Evolutionary conservation across 2,329 filamentous ascomycete species (phyloP), one percentile per base, ranked within the genome.

Genomic region (Colletotrichum limetticola): DNA sequence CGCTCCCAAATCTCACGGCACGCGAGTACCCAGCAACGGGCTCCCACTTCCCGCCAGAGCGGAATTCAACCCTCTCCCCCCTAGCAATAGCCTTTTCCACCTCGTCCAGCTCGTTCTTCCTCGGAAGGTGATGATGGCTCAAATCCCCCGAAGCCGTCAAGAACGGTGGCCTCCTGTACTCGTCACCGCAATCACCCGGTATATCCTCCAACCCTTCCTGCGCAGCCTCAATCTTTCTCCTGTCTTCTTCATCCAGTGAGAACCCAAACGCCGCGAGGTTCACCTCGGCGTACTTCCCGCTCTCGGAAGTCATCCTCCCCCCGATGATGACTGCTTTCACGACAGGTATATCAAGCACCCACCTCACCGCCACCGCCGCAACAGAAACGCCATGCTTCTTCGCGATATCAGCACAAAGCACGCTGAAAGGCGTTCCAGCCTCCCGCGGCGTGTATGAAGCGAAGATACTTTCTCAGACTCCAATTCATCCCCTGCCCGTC

Each of bases 291-390:
- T 82, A 2, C 86, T 5, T 24, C 22, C 30, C 55, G 59, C 59
- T 69, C 24, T 60, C 65, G 22, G 11, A 8, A 1, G 58, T 53
- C 11, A 72, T 4, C 14, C 69, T 7, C 52, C 59, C 52, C 8
- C 69, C 86, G 6, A 88, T 82, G 30, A 88, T 87, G 1, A 88
- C 85, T 0, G 86, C 86, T 9, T 84, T 86, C 0, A 88, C 86
- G 59, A 81, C 83, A 1, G 83, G 80, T 53, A 86, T 81, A 68
- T 88, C 86, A 8, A 88, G 77, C 1, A 88, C 85, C 83, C 85
- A 88, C 74, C 86, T 79, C n/a, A 82, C 84, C 2, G 87, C 86
- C 4, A 88, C 85, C n/a, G 84, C 85, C 1, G 86, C 83, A 26
- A 87, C 80, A 0, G 80, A 79, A 0, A 86, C 83, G 0, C 74